phyloP scores from a whole-genome alignment of 2,329 filamentous ascomycete genomes.

The Fusarium protoensiforme region DNA sequence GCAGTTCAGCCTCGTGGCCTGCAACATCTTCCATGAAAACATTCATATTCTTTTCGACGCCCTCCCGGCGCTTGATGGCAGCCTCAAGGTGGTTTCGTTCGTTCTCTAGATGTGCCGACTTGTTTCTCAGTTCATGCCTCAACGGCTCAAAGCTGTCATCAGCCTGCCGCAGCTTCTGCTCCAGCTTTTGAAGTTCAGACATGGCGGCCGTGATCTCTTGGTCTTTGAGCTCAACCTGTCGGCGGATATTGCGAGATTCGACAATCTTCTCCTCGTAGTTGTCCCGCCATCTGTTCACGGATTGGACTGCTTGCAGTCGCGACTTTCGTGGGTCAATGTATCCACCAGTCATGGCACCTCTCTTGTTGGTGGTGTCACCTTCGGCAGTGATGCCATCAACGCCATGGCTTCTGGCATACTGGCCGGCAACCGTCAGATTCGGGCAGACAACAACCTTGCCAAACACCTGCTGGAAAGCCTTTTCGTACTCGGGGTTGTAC shows the following conservation, averaged over 20 bases:
- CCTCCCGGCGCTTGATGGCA: constrained; percentile 72
- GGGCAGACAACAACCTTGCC: constrained; percentile 95
- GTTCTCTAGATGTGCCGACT: constrained; percentile 78
- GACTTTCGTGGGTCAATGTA: constrained; percentile 90
- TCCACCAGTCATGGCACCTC: constrained; percentile 94
- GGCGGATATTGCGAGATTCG: constrained; percentile 73
- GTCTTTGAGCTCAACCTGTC: constrained; percentile 80
- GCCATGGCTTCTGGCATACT: constrained; percentile 92
- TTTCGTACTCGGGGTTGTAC: constrained; percentile 81
- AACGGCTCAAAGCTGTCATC: constrained; percentile 86
- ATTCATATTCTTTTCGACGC: constrained; percentile 79
- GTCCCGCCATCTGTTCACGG: constrained; percentile 78
- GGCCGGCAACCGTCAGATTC: constrained; percentile 84
- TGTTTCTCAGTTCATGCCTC: constrained; percentile 78
- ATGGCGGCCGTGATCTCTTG: constrained; percentile 91
- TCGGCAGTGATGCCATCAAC: constrained; percentile 95
- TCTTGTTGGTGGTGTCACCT: constrained; percentile 93
- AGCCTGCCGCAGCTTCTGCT: constrained; percentile 80
- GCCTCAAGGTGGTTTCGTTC: constrained; percentile 79
- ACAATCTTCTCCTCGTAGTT: constrained; percentile 76
- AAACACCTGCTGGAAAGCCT: constrained; percentile 94
- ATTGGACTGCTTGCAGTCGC: constrained; percentile 84
- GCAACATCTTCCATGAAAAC: constrained; percentile 79
- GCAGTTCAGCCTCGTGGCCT: constrained; percentile 83
- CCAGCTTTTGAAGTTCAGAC: constrained; percentile 83